phyloP scores from a whole-genome alignment of 371 early-diverging fungal species.

The Mucor piriformis region DNA sequence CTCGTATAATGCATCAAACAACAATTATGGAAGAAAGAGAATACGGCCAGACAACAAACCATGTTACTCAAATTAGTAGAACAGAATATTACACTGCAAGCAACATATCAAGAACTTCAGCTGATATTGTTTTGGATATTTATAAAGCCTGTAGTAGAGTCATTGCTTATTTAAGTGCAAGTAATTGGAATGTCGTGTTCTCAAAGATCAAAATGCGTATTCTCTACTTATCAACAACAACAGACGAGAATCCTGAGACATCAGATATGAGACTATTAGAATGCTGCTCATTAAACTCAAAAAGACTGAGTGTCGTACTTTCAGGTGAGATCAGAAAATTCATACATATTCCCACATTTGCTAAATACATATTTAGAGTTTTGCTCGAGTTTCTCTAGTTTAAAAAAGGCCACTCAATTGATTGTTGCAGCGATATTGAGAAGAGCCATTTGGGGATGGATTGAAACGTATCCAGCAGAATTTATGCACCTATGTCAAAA shows the following conservation, averaged over 20 bases:
- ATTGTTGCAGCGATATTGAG: slow-evolving; percentile 72
- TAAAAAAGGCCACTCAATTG: slow-evolving; percentile 72
- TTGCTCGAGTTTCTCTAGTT: slow-evolving; percentile 60
- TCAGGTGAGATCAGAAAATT: slow-evolving; percentile 46
- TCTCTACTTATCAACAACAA: slow-evolving; percentile 57
- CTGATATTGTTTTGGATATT: slow-evolving; percentile 65
- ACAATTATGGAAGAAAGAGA: slow-evolving; percentile 48
- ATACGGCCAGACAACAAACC: slow-evolving; percentile 34
- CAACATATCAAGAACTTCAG: slow-evolving; percentile 30
- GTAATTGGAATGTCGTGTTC: slow-evolving; percentile 82
- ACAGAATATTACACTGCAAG: slow-evolving; percentile 42
- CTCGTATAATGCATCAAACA: slow-evolving; percentile 67
- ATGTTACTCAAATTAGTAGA: slow-evolving; percentile 58
- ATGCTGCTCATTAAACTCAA: slow-evolving; percentile 75
- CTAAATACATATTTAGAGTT: slow-evolving; percentile 50
- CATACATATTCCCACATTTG: neutral
- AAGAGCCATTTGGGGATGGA: slow-evolving; percentile 89
- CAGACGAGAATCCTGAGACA: slow-evolving; percentile 72
- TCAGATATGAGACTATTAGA: slow-evolving; percentile 79
- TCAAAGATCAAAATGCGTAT: slow-evolving; percentile 66
- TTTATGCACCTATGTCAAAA: slow-evolving; percentile 71
- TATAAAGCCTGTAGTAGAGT: slow-evolving; percentile 75
- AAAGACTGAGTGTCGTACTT: slow-evolving; percentile 68
- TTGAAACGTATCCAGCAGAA: slow-evolving; percentile 79
- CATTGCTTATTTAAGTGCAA: slow-evolving; percentile 77